Evolutionary conservation across 1,284 basidiomycete genomes (phyloP), one percentile per base, ranked within the genome.

Genomic region (Neolentinus lepideus): DNA sequence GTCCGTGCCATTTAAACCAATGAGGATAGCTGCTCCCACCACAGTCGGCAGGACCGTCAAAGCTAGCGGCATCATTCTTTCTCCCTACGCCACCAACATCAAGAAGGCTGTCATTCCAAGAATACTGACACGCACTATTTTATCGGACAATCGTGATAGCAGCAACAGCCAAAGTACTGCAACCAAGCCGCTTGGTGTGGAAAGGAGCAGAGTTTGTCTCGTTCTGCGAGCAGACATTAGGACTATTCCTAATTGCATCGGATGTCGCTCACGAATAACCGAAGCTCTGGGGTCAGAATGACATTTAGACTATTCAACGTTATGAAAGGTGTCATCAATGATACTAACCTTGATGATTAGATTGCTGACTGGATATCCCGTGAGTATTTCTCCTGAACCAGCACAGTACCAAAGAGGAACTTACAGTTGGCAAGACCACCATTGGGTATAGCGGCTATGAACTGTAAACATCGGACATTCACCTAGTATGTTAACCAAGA

Each of bases 91-190:
- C 3, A 22, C 47, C 25, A 26, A 26, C 12, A 16, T 50, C 9
- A 16, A 16, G 12, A 10, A 24, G 27, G 6, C 8, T 6, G 14
- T 4, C 11, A 26, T 16, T 4, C 12, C 27, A 29, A 24, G 16
- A n/a, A 35, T 33, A 12, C 16, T 31, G 10, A 2, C 1, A 21
- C 58, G 22, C 52, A 79, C 81, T 75, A 77, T 82, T 63, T 73
- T 80, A 61, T 85, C 85, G 0, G 84, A 83, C 61, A 80, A 83
- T 76, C 79, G 84, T 3, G 83, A 84, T 58, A 80, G 81, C 4
- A 77, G 63, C 6, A 85, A 60, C 0, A 79, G 77, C 54, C 71
- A 81, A 2, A 70, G 53, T 0, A 80, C 70, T 2, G 72, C 76
- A 48, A 86, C 68, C 1, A 67, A 69, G 1, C 84, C 85, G n/a